Evolutionary conservation across 2,329 filamentous ascomycete species (phyloP), one percentile per base, ranked within the genome.

Genomic region (Colletotrichum paranaense): DNA sequence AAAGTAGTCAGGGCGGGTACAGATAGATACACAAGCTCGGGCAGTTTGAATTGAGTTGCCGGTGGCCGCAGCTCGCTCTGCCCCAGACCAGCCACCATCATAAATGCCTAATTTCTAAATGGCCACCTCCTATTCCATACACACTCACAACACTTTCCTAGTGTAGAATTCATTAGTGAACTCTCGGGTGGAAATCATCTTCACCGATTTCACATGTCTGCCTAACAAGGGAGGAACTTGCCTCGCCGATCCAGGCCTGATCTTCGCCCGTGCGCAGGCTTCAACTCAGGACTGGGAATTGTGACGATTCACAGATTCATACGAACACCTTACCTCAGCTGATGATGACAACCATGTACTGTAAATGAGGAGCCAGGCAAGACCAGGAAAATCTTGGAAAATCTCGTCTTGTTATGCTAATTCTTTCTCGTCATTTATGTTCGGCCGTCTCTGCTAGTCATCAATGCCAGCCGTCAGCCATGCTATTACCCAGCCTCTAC

Each of bases 371-470:
- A n/a, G 4, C 16, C 35, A 58, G 49, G 56, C 60, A 65, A 38
- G 35, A 58, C 56, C 56, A 52, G 26, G 11, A 14, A 26, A n/a
- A 56, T 16, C 7, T 12, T 8, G 16, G 46, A 2, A 46, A 4
- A 7, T 3, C 35, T 42, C 22, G 53, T 56, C 5, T 56, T 49
- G 19, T 12, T 19, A 42, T 32, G 16, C 42, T 52, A 22, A 46
- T 63, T 42, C 65, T n/a, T 24, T 49, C 35, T 70, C 49, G 30
- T 73, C 14, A 60, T 53, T 7, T 65, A 32, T 66, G 8, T 66
- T 53, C 67, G 60, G 71, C 71, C 67, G 71, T 73, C 35, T 57
- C 67, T 64, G 60, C 55, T 57, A 35, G 55, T 65, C 70, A 60
- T 65, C 49, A 65, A 24, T 55, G 24, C n/a, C 22, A 14, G 28